Evolutionary conservation across 2,329 filamentous ascomycete genomes (phyloP).

Genomic region (Leptodontidium sp.): DNA sequence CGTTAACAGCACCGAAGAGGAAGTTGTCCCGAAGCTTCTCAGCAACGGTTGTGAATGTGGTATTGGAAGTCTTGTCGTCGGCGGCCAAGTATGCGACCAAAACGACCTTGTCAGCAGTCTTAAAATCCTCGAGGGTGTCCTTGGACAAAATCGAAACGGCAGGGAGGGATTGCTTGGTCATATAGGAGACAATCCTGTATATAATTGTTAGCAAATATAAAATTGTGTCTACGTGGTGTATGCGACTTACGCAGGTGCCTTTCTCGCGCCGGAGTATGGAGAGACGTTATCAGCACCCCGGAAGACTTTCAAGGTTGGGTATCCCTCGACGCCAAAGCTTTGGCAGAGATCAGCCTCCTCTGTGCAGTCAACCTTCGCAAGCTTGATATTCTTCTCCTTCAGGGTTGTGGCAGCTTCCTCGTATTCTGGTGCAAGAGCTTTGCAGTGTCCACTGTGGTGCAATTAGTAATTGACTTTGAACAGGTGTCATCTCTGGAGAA

Average conservation of each 20-base stretch:
- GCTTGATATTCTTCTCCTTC: slow-evolving; percentile 86
- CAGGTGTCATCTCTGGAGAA: slow-evolving; percentile 30
- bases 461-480: slow-evolving; percentile 42
- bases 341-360: slow-evolving; percentile 93
- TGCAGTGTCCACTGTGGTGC: slow-evolving; percentile 79
- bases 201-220: slow-evolving; percentile 21
- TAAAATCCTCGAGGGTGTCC: slow-evolving; percentile 92
- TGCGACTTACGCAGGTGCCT: slow-evolving; percentile 73
- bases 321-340: slow-evolving; percentile 90
- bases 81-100: slow-evolving; percentile 86
- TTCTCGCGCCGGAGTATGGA: slow-evolving; percentile 89
- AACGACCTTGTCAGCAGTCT: slow-evolving; percentile 96
- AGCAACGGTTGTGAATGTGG: slow-evolving; percentile 76
- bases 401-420: slow-evolving; percentile 84
- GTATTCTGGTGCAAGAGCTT: slow-evolving; percentile 93
- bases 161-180: slow-evolving; percentile 97
- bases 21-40: slow-evolving; percentile 87
- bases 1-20: slow-evolving; percentile 89
- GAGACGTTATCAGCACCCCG: slow-evolving; percentile 82
- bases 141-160: slow-evolving; percentile 85
- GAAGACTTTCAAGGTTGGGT: slow-evolving; percentile 99
- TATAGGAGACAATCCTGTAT: slow-evolving; percentile 77
- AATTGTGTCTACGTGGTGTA: not conserved
- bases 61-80: slow-evolving; percentile 84
- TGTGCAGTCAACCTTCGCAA: slow-evolving; percentile 94